Evolutionary conservation across 106 monocot genomes (phyloP).

Genomic region (Platanthera guangdongensis): DNA sequence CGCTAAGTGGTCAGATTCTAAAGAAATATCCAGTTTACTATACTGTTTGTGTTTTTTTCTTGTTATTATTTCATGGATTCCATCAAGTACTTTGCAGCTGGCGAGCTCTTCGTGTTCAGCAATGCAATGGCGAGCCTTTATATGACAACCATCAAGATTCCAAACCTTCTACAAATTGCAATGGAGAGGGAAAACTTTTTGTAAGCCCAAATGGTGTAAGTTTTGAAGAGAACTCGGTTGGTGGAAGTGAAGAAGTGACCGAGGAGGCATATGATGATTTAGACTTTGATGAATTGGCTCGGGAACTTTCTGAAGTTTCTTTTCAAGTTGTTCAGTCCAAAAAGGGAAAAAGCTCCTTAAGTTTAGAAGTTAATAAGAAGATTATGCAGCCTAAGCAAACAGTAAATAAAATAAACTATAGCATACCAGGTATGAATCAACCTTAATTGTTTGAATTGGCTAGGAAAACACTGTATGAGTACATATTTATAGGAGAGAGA

Average conservation of each 20-base stretch:
- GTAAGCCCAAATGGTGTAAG: not conserved
- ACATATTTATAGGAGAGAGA: too few relatives aligned
- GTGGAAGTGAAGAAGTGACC: slow-evolving; percentile 8
- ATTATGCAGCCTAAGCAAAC: slow-evolving; percentile 15
- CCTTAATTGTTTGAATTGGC: not conserved
- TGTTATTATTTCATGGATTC: slow-evolving; percentile 8
- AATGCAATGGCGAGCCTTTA: slow-evolving; percentile 16
- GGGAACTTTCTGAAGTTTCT: slow-evolving; percentile 45
- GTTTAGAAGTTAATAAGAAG: slow-evolving; percentile 19
- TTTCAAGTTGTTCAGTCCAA: slow-evolving; percentile 30
- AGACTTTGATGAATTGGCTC: slow-evolving; percentile 49
- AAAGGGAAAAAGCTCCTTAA: slow-evolving; percentile 27
- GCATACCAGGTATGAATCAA: slow-evolving; percentile 32
- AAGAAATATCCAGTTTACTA: not conserved
- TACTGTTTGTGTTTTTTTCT: not conserved
- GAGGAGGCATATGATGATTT: slow-evolving; percentile 35
- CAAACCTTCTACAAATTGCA: not conserved
- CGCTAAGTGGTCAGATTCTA: slow-evolving; percentile 30
- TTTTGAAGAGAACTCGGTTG: not conserved
- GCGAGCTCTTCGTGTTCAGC: slow-evolving; percentile 65
- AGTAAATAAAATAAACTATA: slow-evolving; percentile 17
- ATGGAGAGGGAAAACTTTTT: not conserved
- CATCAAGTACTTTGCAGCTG: slow-evolving; percentile 35
- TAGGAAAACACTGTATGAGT: too few relatives aligned
- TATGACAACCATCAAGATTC: not conserved